These are phyloP conservation scores for Astragalus membranaceus DNA, from an alignment of 306 rosid species.

Conservation along the genomic window DNA sequence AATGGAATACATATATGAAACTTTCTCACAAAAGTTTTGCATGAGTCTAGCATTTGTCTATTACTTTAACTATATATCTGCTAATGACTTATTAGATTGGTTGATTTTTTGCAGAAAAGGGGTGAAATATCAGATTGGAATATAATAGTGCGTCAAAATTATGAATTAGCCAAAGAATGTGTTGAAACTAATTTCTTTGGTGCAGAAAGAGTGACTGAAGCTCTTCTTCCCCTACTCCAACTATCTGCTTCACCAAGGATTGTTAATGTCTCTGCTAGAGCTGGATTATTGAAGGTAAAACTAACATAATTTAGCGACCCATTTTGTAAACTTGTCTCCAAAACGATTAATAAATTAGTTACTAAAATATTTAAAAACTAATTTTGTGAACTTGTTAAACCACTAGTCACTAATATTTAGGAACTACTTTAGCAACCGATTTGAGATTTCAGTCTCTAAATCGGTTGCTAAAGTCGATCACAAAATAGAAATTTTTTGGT, in stretches of 20 bases:
- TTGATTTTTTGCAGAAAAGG: slow-evolving; percentile 8
- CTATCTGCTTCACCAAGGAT: slow-evolving; percentile 51
- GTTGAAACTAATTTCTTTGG: slow-evolving; percentile 46
- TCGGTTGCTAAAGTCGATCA: too few species aligned
- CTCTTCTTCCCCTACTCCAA: slow-evolving; percentile 49
- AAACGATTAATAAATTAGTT: too few species aligned
- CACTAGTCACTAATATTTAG: too few species aligned
- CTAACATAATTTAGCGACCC: not conserved
- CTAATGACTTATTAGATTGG: not conserved
- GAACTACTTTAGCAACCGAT: too few species aligned
- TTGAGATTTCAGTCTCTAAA: too few species aligned
- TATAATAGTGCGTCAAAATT: slow-evolving; percentile 12
- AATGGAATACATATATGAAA: not conserved
- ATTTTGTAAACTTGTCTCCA: too few species aligned
- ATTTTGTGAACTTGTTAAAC: too few species aligned
- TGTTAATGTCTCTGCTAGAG: slow-evolving; percentile 37
- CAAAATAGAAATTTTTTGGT: too few species aligned
- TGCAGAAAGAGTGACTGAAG: slow-evolving; percentile 40
- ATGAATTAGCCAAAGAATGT: slow-evolving; percentile 38
- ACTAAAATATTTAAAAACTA: too few species aligned
- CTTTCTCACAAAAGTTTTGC: too few species aligned
- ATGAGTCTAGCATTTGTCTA: too few species aligned
- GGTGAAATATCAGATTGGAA: slow-evolving; percentile 28
- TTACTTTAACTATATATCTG: too few species aligned
- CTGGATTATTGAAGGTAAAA: slow-evolving; percentile 31